Conservation (phyloP, 2,329 filamentous ascomycete genomes). For the Cephalotrichum gorgonifer region DNA sequence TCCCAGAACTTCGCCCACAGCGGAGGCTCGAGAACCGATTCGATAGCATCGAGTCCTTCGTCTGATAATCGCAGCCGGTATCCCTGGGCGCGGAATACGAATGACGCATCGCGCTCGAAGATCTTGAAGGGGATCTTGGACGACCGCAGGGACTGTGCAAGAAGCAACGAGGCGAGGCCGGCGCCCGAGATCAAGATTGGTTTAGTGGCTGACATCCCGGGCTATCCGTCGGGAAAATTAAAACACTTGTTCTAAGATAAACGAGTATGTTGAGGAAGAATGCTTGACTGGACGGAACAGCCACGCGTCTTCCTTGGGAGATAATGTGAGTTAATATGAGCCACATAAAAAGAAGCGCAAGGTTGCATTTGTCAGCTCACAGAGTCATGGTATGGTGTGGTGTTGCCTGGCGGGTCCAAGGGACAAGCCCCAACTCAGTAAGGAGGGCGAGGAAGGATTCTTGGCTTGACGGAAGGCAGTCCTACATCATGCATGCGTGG, state of each 20-base stretch:
- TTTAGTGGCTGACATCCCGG: slow-evolving; percentile 9
- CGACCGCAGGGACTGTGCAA: slow-evolving; percentile 29
- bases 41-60: slow-evolving; percentile 49
- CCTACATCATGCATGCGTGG: no score
- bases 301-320: no score
- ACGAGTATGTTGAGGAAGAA: no score
- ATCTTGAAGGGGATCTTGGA: slow-evolving; percentile 39
- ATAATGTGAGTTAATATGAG: no score
- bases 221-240: neutral
- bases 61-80: slow-evolving; percentile 48
- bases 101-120: slow-evolving; percentile 42
- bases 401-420: no score
- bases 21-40: slow-evolving; percentile 40
- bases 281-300: no score
- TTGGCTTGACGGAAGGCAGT: no score
- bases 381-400: no score
- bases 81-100: slow-evolving; percentile 48
- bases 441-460: no score
- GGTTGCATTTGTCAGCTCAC: no score
- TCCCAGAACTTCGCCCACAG: slow-evolving; percentile 46
- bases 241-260: neutral
- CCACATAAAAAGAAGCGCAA: no score
- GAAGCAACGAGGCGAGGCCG: slow-evolving; percentile 30
- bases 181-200: slow-evolving; percentile 33
- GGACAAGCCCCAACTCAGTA: no score